A percentile compares a stretch with the other conserved stretches of the same genome.
Evolutionary conservation across 1,284 basidiomycete species (phyloP).

Genomic region (Erythrobasidium hasegawianum): DNA sequence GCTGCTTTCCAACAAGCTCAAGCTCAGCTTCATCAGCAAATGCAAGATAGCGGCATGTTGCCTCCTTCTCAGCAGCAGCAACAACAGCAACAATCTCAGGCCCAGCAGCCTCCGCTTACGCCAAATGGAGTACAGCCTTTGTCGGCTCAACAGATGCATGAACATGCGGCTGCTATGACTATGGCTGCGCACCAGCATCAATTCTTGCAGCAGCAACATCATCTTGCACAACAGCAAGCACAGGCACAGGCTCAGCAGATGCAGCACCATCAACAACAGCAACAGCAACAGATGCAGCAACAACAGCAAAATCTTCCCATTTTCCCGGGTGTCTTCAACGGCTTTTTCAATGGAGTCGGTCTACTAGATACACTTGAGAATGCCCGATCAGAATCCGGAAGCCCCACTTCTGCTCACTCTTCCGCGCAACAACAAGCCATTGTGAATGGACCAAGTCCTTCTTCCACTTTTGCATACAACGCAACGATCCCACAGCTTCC

Average conservation of each 20-base stretch:
- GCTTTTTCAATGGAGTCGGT: conserved; percentile 15
- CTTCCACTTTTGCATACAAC: conserved; percentile 3
- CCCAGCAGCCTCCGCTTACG: conserved; percentile 1
- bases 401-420: conserved; percentile 5
- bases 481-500: conserved; percentile 2
- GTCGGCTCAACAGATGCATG: conserved; percentile 12
- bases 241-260: conserved; percentile 1
- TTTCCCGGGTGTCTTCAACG: conserved; percentile 26
- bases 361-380: conserved; percentile 8
- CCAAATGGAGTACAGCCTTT: conserved; percentile 1
- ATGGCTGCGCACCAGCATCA: conserved; percentile 14
- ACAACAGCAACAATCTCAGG: too few relatives aligned
- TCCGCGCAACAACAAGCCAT: background rate
- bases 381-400: conserved; percentile 27
- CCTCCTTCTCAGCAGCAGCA: background rate
- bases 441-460: background rate
- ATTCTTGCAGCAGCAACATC: conserved; percentile 4
- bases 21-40: background rate
- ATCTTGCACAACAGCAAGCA: background rate
- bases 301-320: conserved; percentile 12
- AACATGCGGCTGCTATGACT: conserved; percentile 10
- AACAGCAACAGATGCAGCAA: conserved; percentile 7
- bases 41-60: background rate
- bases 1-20: background rate
- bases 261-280: background rate